Conservation (phyloP, 2,329 filamentous ascomycete genomes). For the Xylaria polymorpha region DNA sequence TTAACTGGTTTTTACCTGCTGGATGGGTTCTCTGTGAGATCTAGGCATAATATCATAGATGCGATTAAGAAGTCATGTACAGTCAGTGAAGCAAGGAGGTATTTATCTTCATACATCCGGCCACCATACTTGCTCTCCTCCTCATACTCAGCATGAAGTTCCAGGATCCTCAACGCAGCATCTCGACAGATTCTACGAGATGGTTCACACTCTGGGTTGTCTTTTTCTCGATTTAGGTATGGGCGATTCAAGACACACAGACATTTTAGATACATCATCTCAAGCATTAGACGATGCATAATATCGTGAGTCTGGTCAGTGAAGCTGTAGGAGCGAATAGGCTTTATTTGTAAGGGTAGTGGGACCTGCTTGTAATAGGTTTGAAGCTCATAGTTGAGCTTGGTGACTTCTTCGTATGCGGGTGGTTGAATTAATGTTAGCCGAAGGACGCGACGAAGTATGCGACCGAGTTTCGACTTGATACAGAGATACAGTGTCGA, state of each 20-base stretch:
- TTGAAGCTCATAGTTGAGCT: slow-evolving; percentile 56
- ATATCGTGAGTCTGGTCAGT: slow-evolving; percentile 58
- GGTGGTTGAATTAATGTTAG: slow-evolving; percentile 54
- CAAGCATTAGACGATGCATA: slow-evolving; percentile 61
- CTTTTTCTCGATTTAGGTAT: slow-evolving; percentile 57
- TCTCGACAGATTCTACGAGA: slow-evolving; percentile 58
- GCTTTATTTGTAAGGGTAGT: slow-evolving; percentile 54
- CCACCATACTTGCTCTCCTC: slow-evolving; percentile 61
- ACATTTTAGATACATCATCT: slow-evolving; percentile 61
- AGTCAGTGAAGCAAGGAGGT: slow-evolving; percentile 64
- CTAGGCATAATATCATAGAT: slow-evolving; percentile 68
- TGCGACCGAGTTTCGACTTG: slow-evolving; percentile 58
- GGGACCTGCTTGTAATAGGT: slow-evolving; percentile 55
- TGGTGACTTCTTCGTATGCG: slow-evolving; percentile 54
- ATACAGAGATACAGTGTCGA: slow-evolving; percentile 57
- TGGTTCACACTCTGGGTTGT: slow-evolving; percentile 52
- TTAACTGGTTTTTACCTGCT: slow-evolving; percentile 50
- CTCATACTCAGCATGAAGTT: slow-evolving; percentile 61
- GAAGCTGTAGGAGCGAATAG: slow-evolving; percentile 57
- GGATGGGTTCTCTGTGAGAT: slow-evolving; percentile 56
- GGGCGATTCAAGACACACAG: slow-evolving; percentile 63
- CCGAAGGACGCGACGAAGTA: slow-evolving; percentile 58
- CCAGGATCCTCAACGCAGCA: slow-evolving; percentile 58
- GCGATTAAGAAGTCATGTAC: slow-evolving; percentile 69
- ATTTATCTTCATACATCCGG: slow-evolving; percentile 62